Evolutionary conservation across 2,329 filamentous ascomycete species (phyloP).

Genomic region (Coniochaeta pulveracea): DNA sequence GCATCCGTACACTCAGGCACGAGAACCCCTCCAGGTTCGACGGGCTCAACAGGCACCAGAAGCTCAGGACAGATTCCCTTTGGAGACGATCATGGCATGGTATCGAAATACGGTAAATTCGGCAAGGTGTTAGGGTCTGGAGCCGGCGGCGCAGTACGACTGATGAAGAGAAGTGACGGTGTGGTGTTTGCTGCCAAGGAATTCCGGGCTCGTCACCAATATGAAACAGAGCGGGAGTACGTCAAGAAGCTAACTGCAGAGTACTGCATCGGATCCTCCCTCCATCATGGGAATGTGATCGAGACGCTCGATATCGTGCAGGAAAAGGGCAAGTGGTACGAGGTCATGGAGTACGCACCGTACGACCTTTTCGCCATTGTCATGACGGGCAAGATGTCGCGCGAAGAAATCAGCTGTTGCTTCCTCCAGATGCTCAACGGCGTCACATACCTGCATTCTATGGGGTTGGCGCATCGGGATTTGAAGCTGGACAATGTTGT

Average conservation of each 20-base stretch:
- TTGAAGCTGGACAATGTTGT: slow-evolving; percentile 97
- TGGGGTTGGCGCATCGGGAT: slow-evolving; percentile 90
- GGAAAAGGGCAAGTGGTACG: slow-evolving; percentile 90
- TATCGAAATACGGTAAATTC: slow-evolving; percentile 90
- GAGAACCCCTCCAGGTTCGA: slow-evolving; percentile 33
- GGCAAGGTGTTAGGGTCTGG: slow-evolving; percentile 89
- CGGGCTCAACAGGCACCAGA: too few relatives aligned
- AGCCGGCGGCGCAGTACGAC: slow-evolving; percentile 82
- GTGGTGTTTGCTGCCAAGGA: slow-evolving; percentile 97
- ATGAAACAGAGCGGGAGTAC: slow-evolving; percentile 91
- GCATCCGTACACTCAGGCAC: slow-evolving; percentile 37
- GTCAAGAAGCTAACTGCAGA: slow-evolving; percentile 97
- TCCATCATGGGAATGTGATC: slow-evolving; percentile 97
- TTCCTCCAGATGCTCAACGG: slow-evolving; percentile 93
- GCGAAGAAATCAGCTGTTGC: slow-evolving; percentile 80
- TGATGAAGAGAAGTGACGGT: slow-evolving; percentile 89
- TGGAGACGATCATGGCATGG: slow-evolving; percentile 81
- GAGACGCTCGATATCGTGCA: slow-evolving; percentile 95
- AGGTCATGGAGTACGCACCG: slow-evolving; percentile 98
- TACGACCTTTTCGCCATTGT: slow-evolving; percentile 95
- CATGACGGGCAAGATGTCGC: slow-evolving; percentile 96
- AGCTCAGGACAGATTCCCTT: slow-evolving; percentile 66
- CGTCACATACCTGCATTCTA: slow-evolving; percentile 87
- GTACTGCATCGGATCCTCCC: slow-evolving; percentile 92
- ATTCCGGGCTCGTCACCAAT: slow-evolving; percentile 81